Conservation (phyloP, 2,329 filamentous ascomycete genomes). For the Cercospora sesami region DNA sequence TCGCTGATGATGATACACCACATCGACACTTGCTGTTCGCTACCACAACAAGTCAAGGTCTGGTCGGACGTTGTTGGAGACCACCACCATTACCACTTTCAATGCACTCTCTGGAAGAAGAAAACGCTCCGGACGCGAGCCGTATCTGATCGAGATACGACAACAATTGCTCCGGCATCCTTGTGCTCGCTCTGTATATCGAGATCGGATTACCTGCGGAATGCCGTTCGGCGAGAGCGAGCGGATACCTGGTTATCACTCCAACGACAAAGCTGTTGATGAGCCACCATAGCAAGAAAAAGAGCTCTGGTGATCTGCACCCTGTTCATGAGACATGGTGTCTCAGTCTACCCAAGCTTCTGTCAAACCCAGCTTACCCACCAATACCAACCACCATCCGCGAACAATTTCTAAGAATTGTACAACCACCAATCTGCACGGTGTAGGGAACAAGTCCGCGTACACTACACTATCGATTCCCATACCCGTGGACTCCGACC, state of each 20-base stretch:
- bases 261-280: neutral
- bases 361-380: neutral
- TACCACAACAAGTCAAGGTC: neutral
- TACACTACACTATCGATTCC: neutral
- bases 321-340: neutral
- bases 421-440: neutral
- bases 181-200: neutral
- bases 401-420: neutral
- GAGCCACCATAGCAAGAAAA: neutral
- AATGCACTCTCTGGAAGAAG: neutral
- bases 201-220: neutral
- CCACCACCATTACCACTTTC: neutral
- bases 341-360: neutral
- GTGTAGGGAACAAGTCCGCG: neutral
- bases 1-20: neutral
- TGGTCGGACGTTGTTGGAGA: neutral
- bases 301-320: neutral
- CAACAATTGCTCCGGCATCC: neutral
- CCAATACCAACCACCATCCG: neutral
- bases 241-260: neutral
- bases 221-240: neutral
- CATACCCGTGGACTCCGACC: neutral
- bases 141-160: neutral
- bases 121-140: neutral
- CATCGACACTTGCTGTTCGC: neutral